These are phyloP conservation scores for Leishmania tropica DNA, from an alignment of 208 protist species.

Conservation along the genomic window DNA sequence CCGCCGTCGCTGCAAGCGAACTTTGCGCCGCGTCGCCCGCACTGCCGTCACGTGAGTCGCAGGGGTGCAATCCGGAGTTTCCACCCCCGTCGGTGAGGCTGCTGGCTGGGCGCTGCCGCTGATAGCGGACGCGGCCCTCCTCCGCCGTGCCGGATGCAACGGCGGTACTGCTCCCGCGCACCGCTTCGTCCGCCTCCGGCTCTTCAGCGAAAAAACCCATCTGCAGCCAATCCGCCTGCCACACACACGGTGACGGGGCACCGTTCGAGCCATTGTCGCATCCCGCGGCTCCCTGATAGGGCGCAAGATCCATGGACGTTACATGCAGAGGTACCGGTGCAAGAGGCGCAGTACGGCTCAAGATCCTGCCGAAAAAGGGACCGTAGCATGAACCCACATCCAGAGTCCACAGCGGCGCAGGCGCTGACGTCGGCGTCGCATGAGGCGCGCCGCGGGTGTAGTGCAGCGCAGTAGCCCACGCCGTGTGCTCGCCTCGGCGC, in stretches of 20 bases:
- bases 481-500: constrained; percentile 14
- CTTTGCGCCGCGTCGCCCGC: neutral
- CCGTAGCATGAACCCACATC: constrained; percentile 90
- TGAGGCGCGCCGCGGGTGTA: constrained; percentile 1
- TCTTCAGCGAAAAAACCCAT: constrained; percentile 42
- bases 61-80: neutral
- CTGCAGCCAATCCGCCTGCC: constrained; percentile 70
- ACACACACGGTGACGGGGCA: constrained; percentile 12
- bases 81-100: neutral
- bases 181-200: neutral
- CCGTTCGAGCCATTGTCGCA: neutral
- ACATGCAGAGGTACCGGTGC: constrained; percentile 57
- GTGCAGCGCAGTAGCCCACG: constrained; percentile 23
- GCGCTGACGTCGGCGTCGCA: neutral
- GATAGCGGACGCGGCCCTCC: constrained; percentile 10
- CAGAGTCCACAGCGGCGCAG: constrained; percentile 52
- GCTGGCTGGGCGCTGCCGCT: neutral
- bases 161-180: neutral
- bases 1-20: neutral
- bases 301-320: constrained; percentile 63
- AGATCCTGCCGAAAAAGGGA: constrained; percentile 49
- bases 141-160: constrained; percentile 9
- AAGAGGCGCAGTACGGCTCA: constrained; percentile 31
- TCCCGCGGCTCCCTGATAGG: constrained; percentile 33
- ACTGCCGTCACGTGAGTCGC: neutral